Conservation (phyloP, 2,329 filamentous ascomycete genomes). For the Blumeria hordei region DNA sequence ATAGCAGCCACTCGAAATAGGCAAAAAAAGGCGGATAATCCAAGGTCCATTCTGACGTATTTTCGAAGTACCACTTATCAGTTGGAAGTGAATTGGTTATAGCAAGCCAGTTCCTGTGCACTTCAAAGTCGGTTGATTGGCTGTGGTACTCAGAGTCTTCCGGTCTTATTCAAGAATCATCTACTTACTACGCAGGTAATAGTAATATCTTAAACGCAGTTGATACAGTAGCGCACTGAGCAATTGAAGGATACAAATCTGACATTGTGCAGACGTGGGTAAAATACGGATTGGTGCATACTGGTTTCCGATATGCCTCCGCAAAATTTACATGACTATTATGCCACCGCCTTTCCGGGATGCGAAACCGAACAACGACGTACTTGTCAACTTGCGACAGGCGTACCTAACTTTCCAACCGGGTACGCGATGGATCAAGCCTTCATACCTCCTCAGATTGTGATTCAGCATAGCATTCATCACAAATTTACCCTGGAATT, state of each 20-base stretch:
- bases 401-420: too few species aligned
- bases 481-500: conserved; percentile 27
- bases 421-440: conserved; percentile 12
- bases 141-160: conserved; percentile 21
- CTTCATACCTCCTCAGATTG: conserved; percentile 19
- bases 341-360: too few species aligned
- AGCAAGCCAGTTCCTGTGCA: conserved; percentile 95
- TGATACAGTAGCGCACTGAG: conserved; percentile 67
- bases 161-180: neutral
- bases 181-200: conserved; percentile 79
- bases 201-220: conserved; percentile 77
- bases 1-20: conserved; percentile 83
- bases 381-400: too few species aligned
- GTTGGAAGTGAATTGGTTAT: conserved; percentile 76
- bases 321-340: too few species aligned
- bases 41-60: conserved; percentile 97
- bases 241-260: conserved; percentile 64
- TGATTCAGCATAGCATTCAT: conserved; percentile 22
- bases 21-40: conserved; percentile 98
- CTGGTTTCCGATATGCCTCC: too few species aligned
- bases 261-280: conserved; percentile 29
- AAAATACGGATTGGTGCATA: too few species aligned
- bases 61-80: conserved; percentile 87
- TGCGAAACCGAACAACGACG: too few species aligned
- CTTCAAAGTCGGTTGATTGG: conserved; percentile 97